Base-by-base conservation (phyloP, 164 flowering plant genomes). In the Vitis riparia region DNA sequence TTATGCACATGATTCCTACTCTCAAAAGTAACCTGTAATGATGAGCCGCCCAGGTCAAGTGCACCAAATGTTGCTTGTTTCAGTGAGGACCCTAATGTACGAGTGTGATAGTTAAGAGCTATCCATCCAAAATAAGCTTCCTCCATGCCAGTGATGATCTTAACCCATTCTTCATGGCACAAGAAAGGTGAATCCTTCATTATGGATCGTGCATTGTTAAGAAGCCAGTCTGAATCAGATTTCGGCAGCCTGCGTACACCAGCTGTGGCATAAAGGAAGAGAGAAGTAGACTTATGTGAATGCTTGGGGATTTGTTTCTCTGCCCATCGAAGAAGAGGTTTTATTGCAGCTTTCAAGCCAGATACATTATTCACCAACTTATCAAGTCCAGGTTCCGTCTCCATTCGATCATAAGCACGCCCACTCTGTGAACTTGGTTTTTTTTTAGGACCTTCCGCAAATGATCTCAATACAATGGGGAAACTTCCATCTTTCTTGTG, bases 71-170 rank as follows among this genome's bases (percentile, higher is more conserved):
- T 93, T 78, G 77, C 78, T 74, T 77, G 87, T 67, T 75, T 75
- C 12, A 89, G 94, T 16, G 44, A 64, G 5, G 87, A 79, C 61
- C 98, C 97, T 73, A 95, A 80, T 70, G 81, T 75, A 55, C 83
- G 80, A 64, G 81, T 83, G 62, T 77, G 88, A 81, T 93, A 86
- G 75, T 96, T 96, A 56, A 96, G 90, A 71, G 99, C 97, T 51
- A 91, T 88, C 99, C 99, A 96, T 65, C 99, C 99, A 82, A 67
- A 96, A 71, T 93, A 93, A 73, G 99, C 99, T 85, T 96, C 99
- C 76, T 96, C 99, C 81, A 79, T 84, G 53, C 99, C 99, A 49
- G 81, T 82, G 55, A 96, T 90, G 71, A 81, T 82, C 77, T 86
- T 91, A 55, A 95, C 87, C 95, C 95, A 92, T 17, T 90, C 94